Base-by-base conservation (phyloP, 2,329 filamentous ascomycete genomes). In the Apiospora rasikravindrae region DNA sequence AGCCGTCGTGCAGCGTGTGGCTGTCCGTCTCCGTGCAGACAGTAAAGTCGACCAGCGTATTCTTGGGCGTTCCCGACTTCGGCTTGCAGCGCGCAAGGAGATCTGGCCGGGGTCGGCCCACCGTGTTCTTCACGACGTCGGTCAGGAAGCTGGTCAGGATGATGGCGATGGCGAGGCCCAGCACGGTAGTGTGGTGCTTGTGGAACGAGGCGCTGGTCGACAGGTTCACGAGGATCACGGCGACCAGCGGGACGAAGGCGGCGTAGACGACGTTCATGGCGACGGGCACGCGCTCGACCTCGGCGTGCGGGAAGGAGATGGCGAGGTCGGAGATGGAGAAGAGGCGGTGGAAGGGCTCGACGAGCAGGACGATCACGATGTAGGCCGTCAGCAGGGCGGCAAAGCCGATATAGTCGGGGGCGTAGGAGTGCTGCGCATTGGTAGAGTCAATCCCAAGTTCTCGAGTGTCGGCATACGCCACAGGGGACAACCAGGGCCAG, bases 271-370 rank as follows among this genome's bases (percentile, higher is more conserved):
- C 91, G 76, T 95, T 93, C 88, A 92, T 91, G 73, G 92, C 81
- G 19, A 97, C 91, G 10, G 94, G 87, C 0, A 99, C 96, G 74
- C 95, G 90, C 82, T 99, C 95, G 69, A 92, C 83, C 71, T 92
- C 87, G 29, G 96, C 94, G 83, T 97, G 93, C 0, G 96, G 96
- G 79, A 93, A 98, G 75, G 94, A 92, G 73, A 98, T 94, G 69
- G 90, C 86, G 33, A 93, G 88, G 80, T 98, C 94, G 80, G 95
- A 93, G 74, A 98, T 89, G 75, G 90, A 93, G 84, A 99, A 98
- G 90, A 98, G 93, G 83, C 94, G 94, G 81, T 98, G 95, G 81
- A 98, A 98, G 0, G 96, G 96, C 73, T 92, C 91, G 77, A 94
- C 88, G 75, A 93, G 86, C 77, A 93, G 84, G 82, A 90, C 87